These are phyloP conservation scores for Ogataea ramenticola DNA, from an alignment of 805 yeast genomes.

Conservation along the genomic window DNA sequence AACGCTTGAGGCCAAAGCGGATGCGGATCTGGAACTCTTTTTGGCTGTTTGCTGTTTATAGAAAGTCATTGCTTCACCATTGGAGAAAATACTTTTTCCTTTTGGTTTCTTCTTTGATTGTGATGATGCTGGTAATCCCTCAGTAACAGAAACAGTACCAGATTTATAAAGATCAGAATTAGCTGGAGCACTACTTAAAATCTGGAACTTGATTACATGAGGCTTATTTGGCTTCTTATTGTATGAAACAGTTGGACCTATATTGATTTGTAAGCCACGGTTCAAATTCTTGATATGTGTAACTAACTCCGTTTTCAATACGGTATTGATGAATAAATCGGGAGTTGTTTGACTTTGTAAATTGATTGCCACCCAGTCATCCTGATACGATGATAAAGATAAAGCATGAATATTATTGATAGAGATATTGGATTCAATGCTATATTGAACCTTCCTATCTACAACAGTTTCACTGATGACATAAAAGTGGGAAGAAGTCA, in stretches of 20 bases:
- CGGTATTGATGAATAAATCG: constrained; percentile 73
- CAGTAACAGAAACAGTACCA: constrained; percentile 72
- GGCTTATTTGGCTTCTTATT: constrained; percentile 84
- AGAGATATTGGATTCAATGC: constrained; percentile 57
- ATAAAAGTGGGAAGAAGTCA: constrained; percentile 57
- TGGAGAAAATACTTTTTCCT: constrained; percentile 28
- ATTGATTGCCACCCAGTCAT: constrained; percentile 84
- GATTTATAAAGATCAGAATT: constrained; percentile 79
- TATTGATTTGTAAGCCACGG: constrained; percentile 48
- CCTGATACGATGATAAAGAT: constrained; percentile 70
- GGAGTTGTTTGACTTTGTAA: constrained; percentile 51
- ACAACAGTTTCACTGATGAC: constrained; percentile 68
- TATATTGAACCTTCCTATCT: constrained; percentile 45
- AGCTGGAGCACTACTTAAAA: constrained; percentile 59
- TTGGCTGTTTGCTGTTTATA: constrained; percentile 14
- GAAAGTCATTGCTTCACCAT: constrained; percentile 18
- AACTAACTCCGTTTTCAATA: constrained; percentile 83
- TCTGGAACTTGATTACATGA: constrained; percentile 64
- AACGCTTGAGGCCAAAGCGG: constrained; percentile 12
- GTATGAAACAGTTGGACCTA: constrained; percentile 71
- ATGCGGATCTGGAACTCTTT: constrained; percentile 2
- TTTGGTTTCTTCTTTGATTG: constrained; percentile 71
- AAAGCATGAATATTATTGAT: constrained; percentile 53
- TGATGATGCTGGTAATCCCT: constrained; percentile 71
- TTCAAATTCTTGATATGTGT: constrained; percentile 64